Conservation (phyloP, 805 yeast species). For the Candida namnaoensis region DNA sequence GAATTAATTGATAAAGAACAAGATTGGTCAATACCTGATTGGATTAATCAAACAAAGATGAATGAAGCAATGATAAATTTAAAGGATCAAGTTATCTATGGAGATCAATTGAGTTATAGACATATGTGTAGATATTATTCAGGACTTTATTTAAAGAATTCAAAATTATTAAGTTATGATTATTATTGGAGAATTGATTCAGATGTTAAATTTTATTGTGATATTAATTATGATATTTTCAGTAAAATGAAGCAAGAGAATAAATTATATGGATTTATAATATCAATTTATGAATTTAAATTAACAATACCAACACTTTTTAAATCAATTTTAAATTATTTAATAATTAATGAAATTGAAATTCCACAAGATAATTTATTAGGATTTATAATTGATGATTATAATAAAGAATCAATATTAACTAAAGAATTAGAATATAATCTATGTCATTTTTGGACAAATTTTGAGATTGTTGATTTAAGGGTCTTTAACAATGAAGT, state of each 20-base stretch:
- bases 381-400: constrained; percentile 52
- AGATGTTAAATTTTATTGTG: constrained; percentile 60
- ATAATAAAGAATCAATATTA: constrained; percentile 34
- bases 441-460: constrained; percentile 85
- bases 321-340: constrained; percentile 59
- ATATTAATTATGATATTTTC: constrained; percentile 71
- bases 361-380: constrained; percentile 53
- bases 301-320: constrained; percentile 71
- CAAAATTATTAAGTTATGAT: constrained; percentile 54
- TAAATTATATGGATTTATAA: constrained; percentile 68
- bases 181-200: constrained; percentile 94
- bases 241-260: constrained; percentile 70
- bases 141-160: constrained; percentile 71
- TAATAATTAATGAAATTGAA: constrained; percentile 47
- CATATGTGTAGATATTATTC: constrained; percentile 85
- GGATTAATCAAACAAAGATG: constrained; percentile 33
- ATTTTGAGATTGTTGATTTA: constrained; percentile 71
- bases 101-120: constrained; percentile 65
- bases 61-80: background rate
- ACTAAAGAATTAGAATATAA: constrained; percentile 37
- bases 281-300: constrained; percentile 61
- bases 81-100: constrained; percentile 54
- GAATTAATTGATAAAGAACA: constrained; percentile 47
- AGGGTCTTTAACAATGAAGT: constrained; percentile 64
- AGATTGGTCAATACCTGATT: constrained; percentile 51